Evolutionary conservation across 192 early-diverging fungal species (phyloP).

Genomic region (Umbelopsis sp.): DNA sequence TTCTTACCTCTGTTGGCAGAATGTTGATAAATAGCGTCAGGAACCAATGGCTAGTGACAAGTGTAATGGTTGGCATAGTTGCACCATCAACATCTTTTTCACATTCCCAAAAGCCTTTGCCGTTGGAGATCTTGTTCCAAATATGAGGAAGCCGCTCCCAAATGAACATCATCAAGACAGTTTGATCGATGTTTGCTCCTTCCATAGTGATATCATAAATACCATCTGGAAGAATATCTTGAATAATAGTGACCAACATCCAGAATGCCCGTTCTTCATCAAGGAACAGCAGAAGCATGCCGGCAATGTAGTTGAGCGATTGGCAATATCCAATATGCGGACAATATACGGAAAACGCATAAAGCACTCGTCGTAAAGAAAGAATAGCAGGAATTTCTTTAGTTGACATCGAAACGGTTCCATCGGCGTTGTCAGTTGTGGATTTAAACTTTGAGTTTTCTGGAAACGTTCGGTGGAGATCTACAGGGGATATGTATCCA

Average conservation of each 20-base stretch:
- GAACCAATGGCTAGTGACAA: constrained; percentile 86
- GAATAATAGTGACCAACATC: constrained; percentile 74
- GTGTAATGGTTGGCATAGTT: constrained; percentile 65
- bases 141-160: constrained; percentile 52
- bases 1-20: constrained; percentile 64
- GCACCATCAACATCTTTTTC: constrained; percentile 46
- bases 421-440: constrained; percentile 34
- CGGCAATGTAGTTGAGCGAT: constrained; percentile 77
- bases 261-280: constrained; percentile 81
- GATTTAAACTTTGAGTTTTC: constrained; percentile 75
- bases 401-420: constrained; percentile 31
- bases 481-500: constrained; percentile 32
- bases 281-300: constrained; percentile 68
- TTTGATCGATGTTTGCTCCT: constrained; percentile 72
- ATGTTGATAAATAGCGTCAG: constrained; percentile 79
- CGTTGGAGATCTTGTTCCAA: constrained; percentile 47
- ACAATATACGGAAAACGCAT: constrained; percentile 70
- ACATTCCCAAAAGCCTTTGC: constrained; percentile 45
- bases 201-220: constrained; percentile 76
- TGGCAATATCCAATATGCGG: constrained; percentile 85
- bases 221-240: constrained; percentile 71
- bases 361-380: constrained; percentile 68
- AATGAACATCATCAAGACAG: constrained; percentile 63
- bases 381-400: constrained; percentile 48
- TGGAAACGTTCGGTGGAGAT: constrained; percentile 82